Conservation (phyloP, 2,329 filamentous ascomycete genomes). For the Trichoderma sp. region DNA sequence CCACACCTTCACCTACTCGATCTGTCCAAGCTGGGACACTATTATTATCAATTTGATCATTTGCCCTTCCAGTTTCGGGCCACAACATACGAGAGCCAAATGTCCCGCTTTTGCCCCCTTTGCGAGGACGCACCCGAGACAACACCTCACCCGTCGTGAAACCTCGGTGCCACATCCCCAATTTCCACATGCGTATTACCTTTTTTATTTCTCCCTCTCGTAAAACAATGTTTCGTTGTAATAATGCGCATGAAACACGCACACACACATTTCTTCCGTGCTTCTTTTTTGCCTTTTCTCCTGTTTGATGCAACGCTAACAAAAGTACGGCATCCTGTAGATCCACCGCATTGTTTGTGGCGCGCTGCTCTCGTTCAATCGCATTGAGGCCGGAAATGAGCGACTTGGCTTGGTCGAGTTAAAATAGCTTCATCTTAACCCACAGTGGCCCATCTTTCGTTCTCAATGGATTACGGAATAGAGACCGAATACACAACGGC, state of each 20-base stretch:
- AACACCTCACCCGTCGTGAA: conserved; percentile 9
- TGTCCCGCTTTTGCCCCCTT: background rate
- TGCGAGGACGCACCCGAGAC: conserved; percentile 1
- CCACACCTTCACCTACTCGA: background rate
- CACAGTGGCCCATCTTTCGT: background rate
- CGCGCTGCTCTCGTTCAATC: background rate
- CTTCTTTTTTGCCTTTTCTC: background rate
- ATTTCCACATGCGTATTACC: conserved; percentile 5
- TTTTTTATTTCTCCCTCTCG: background rate
- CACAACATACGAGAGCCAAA: background rate
- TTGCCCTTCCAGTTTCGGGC: background rate
- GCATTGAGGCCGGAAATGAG: conserved; percentile 20
- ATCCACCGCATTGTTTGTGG: conserved; percentile 9
- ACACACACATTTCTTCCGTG: background rate
- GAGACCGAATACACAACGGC: background rate
- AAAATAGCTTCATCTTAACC: conserved; percentile 14
- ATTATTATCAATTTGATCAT: background rate
- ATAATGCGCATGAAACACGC: conserved; percentile 2
- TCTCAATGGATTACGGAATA: background rate
- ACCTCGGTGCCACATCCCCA: conserved; percentile 16
- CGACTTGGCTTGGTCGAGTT: conserved; percentile 5
- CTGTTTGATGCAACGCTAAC: background rate
- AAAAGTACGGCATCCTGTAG: background rate
- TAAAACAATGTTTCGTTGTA: conserved; percentile 1
- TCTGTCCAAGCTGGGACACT: background rate